Evolutionary conservation across 352 stramenopile species (phyloP).

Genomic region (Globisporangium radiosum): DNA sequence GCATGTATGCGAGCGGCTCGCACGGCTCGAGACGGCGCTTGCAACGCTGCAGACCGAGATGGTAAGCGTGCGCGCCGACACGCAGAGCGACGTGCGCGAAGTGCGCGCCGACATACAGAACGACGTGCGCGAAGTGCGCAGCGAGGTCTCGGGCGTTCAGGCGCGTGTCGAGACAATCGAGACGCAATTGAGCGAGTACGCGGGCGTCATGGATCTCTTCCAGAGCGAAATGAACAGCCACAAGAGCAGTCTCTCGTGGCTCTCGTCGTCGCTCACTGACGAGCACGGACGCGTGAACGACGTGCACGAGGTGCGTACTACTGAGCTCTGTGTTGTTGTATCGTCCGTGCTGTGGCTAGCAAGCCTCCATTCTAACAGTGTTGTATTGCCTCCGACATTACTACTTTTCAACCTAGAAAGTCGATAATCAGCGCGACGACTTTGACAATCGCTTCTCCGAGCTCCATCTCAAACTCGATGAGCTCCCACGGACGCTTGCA

Average conservation of each 20-base stretch:
- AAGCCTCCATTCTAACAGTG: not conserved
- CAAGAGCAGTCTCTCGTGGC: conserved; percentile 30
- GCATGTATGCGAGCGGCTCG: conserved; percentile 54
- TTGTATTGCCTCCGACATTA: too few species aligned
- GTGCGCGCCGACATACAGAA: conserved; percentile 36
- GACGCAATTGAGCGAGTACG: conserved; percentile 50
- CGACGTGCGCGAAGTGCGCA: conserved; percentile 33
- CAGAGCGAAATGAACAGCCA: conserved; percentile 60
- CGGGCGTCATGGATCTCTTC: conserved; percentile 52
- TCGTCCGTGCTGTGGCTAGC: not conserved
- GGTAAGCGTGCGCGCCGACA: conserved; percentile 27
- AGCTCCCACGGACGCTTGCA: conserved; percentile 43
- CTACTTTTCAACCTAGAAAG: conserved; percentile 32
- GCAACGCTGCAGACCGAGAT: conserved; percentile 39
- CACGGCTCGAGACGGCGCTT: conserved; percentile 35
- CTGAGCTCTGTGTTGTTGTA: not conserved
- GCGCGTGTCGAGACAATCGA: conserved; percentile 39
- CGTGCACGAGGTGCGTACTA: conserved; percentile 35
- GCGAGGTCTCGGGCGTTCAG: conserved; percentile 39
- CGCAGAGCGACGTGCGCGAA: conserved; percentile 30
- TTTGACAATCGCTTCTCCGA: conserved; percentile 56
- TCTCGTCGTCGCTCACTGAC: conserved; percentile 45
- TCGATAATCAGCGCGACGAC: conserved; percentile 59
- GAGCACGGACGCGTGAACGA: conserved; percentile 36
- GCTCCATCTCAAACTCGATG: conserved; percentile 55